Evolutionary conservation across 2,329 filamentous ascomycete species (phyloP).

Genomic region (Pochonia chlamydosporia): DNA sequence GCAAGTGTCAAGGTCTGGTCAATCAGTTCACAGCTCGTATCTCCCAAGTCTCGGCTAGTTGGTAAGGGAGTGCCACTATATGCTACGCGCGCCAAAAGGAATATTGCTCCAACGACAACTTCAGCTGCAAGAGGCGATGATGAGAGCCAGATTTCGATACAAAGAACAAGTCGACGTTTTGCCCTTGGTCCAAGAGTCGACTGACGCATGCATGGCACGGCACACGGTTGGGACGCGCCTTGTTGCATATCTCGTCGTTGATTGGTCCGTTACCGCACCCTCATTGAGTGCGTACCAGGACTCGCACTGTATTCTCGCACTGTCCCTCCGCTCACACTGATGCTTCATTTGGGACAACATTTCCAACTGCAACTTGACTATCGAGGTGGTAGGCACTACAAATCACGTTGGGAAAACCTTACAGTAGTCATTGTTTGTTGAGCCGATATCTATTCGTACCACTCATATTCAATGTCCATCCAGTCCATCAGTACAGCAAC

Average conservation of each 20-base stretch:
- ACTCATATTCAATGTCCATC: not conserved
- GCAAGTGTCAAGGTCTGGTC: no score
- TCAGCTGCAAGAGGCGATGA: conserved; percentile 1
- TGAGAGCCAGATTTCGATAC: not conserved
- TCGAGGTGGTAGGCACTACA: no score
- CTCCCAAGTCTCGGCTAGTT: not conserved
- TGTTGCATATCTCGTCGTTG: conserved; percentile 13
- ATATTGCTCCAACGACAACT: not conserved
- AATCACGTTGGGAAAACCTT: no score
- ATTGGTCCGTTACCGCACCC: conserved; percentile 17
- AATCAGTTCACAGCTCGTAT: not conserved
- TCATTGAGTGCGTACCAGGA: conserved; percentile 10
- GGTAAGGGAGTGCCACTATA: not conserved
- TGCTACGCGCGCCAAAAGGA: not conserved
- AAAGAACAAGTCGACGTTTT: not conserved
- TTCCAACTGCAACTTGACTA: no score
- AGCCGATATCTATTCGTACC: not conserved
- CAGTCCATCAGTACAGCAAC: not conserved
- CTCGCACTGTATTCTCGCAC: conserved; percentile 7
- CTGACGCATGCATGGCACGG: conserved; percentile 3
- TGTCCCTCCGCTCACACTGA: not conserved
- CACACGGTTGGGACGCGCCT: conserved; percentile 22
- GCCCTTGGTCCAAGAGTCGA: not conserved
- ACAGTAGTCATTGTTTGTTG: no score
- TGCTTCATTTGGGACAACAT: no score